A percentile compares a stretch with the other conserved stretches of the same genome.
These are phyloP conservation scores for Diospyros kaki DNA, from an alignment of 148 eudicot genomes.

Conservation along the genomic window DNA sequence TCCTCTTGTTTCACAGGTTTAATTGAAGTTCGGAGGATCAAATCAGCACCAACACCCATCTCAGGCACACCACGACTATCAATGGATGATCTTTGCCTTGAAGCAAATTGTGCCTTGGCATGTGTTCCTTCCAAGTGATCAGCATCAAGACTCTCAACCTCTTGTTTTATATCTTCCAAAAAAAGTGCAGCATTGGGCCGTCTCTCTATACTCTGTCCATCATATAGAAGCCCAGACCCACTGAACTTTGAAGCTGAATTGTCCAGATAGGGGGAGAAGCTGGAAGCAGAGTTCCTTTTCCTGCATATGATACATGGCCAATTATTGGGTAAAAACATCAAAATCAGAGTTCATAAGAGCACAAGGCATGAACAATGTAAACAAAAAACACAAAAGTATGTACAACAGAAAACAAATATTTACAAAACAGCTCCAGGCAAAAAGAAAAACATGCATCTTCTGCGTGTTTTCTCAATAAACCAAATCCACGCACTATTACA, in stretches of 20 bases:
- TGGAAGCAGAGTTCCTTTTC: slow-evolving; percentile 54
- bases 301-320: slow-evolving; percentile 26
- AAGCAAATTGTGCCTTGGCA: slow-evolving; percentile 44
- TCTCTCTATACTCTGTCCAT: slow-evolving; percentile 25
- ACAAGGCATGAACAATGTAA: too few species aligned
- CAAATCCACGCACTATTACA: too few species aligned
- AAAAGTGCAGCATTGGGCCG: slow-evolving; percentile 64
- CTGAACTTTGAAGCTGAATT: slow-evolving; percentile 41
- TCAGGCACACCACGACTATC: slow-evolving; percentile 39
- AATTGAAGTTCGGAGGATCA: slow-evolving; percentile 38
- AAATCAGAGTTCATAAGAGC: not conserved
- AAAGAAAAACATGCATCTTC: too few species aligned
- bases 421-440: not conserved
- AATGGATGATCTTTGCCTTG: slow-evolving; percentile 46
- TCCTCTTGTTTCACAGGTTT: slow-evolving; percentile 67
- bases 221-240: slow-evolving; percentile 29
- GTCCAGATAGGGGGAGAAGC: slow-evolving; percentile 58
- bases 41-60: slow-evolving; percentile 35
- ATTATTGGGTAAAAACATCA: slow-evolving; percentile 9
- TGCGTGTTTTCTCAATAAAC: too few species aligned
- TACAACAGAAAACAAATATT: not conserved
- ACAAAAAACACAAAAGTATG: not conserved
- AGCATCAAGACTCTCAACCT: slow-evolving; percentile 53
- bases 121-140: slow-evolving; percentile 47
- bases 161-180: slow-evolving; percentile 80